These are phyloP conservation scores for Astrothelium macrocarpum DNA, from an alignment of 495 filamentous ascomycete species.

Conservation along the genomic window DNA sequence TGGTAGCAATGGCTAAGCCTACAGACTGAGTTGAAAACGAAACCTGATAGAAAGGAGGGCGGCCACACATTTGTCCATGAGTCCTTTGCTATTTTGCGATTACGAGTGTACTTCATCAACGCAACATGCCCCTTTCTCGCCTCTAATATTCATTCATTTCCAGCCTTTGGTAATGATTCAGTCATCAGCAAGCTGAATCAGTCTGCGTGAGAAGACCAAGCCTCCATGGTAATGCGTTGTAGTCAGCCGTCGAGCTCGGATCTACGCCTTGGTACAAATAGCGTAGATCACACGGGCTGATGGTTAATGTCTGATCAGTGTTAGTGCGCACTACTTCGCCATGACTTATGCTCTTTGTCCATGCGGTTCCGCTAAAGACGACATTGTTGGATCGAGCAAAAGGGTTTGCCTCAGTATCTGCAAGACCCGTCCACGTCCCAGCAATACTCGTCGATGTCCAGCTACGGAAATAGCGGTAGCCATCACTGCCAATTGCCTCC, in stretches of 20 bases:
- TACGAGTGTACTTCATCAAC: too few relatives aligned
- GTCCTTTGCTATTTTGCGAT: too few relatives aligned
- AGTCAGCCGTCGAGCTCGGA: conserved; percentile 16
- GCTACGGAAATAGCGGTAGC: conserved; percentile 23
- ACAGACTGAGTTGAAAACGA: too few relatives aligned
- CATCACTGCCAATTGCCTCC: conserved; percentile 21
- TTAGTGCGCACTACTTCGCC: conserved; percentile 18
- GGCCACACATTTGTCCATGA: too few relatives aligned
- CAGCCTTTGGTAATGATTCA: neutral
- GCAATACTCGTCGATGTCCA: conserved; percentile 20
- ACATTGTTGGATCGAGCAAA: conserved; percentile 24
- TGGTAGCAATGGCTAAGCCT: too few relatives aligned
- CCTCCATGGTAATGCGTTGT: conserved; percentile 18
- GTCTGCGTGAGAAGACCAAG: conserved; percentile 21
- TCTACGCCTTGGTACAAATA: conserved; percentile 23
- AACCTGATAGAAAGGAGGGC: too few relatives aligned
- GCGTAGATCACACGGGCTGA: conserved; percentile 24
- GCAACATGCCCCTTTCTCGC: neutral
- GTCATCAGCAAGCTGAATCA: conserved; percentile 8
- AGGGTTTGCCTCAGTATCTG: conserved; percentile 19
- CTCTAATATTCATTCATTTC: neutral
- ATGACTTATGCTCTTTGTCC: conserved; percentile 27
- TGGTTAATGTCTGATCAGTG: conserved; percentile 22
- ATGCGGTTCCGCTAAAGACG: conserved; percentile 17
- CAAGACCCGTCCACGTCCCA: conserved; percentile 21